phyloP scores from a whole-genome alignment of 257 asterid genomes.

The Solanum tarijense region DNA sequence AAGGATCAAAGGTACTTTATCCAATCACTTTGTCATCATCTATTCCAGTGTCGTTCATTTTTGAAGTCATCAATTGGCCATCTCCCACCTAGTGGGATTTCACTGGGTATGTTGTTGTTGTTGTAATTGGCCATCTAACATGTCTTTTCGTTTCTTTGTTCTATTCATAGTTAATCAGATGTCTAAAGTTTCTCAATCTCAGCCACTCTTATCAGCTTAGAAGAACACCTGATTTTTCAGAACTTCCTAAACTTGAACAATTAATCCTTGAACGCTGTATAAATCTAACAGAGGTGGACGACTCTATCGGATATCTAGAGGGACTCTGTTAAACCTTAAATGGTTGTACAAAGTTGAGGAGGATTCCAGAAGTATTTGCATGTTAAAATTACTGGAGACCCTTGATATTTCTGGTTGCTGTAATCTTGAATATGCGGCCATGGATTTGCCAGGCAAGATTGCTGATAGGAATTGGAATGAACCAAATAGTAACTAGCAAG shows the following conservation, averaged over 20 bases:
- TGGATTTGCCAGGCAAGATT: neutral
- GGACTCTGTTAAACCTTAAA: neutral
- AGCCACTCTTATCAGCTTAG: neutral
- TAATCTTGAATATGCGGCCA: neutral
- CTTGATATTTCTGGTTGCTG: slow-evolving; percentile 3
- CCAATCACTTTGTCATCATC: neutral
- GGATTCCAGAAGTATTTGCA: neutral
- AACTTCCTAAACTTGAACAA: neutral
- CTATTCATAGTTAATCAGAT: neutral
- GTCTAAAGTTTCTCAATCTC: neutral
- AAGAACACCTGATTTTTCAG: slow-evolving; percentile 1
- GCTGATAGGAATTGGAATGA: neutral
- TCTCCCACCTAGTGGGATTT: too few species aligned
- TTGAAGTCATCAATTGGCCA: neutral
- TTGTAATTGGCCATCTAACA: neutral
- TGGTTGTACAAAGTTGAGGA: neutral
- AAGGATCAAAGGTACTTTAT: slow-evolving; percentile 9
- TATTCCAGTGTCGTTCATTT: neutral
- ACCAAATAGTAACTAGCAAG: neutral
- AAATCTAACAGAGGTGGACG: neutral
- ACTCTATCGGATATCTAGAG: neutral
- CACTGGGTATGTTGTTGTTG: too few species aligned
- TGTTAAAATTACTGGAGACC: neutral
- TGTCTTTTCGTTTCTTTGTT: neutral
- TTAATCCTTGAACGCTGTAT: slow-evolving; percentile 4